Base-by-base conservation (phyloP, 2,329 filamentous ascomycete genomes). In the Trichoderma sp. region DNA sequence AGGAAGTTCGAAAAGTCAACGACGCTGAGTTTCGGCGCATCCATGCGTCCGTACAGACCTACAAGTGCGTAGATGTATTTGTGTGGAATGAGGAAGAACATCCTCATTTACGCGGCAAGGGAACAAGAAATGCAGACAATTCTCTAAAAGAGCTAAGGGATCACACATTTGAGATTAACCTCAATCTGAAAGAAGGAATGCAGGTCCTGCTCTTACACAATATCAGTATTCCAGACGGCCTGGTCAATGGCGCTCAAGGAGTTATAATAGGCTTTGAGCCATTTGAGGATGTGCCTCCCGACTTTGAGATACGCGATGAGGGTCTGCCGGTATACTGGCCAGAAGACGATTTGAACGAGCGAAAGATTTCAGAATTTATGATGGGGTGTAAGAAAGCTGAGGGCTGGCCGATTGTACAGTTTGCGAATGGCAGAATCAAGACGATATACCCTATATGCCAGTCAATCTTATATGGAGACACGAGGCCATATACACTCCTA, bases 361-460 rank as follows among this genome's bases (percentile, higher is more conserved):
- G 66, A 73, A 32, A 76, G 36, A 72, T 76, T 6, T 3, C 7
- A 0, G 12, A 24, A 2, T 78, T 75, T 51, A 74, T 75, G 30
- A 36, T 8, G 18, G 14, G 15, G 6, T 32, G 5, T 8, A 66
- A 71, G 30, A 7, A 18, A 2, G 12, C 26, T 2, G 51, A 36
- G 6, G 14, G 9, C 1, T 79, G 76, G 75, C 78, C 77, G 0
- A 58, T 73, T 2, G 87, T 91, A 3, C 74, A 75, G 0, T 91
- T 91, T 73, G 79, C 83, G 32, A 88, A 88, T 70, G 84, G 84
- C 0, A 6, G 60, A 0, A 76, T 74, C 3, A 78, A 80, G 3
- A 84, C 84, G 1, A 87, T 91, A 30, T 85, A 82, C 43, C 83
- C 89, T 0, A 82, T 86, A 14, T 89, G 86, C 75, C 81, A 83